Evolutionary conservation across 345 rosid species (phyloP), one percentile per base, ranked within the genome.

Genomic region (Eucalyptus tenuipes): DNA sequence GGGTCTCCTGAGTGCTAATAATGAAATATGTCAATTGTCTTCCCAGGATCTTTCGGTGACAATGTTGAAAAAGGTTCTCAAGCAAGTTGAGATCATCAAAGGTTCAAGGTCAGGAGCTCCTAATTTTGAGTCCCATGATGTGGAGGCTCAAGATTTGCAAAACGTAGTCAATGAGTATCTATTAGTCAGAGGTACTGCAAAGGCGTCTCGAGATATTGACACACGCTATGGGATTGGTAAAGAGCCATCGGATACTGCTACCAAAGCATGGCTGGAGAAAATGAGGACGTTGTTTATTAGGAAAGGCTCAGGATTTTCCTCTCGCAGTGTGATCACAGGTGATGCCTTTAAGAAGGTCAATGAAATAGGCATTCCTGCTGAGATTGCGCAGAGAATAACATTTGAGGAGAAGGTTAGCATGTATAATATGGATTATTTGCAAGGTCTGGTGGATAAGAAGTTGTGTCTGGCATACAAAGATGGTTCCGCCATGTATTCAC

Each of bases 241-340:
- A 90, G 95, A 95, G 81, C 89, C 94, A 13, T 86, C 89, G 85
- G 93, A 87, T 66, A 95, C 98, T 17, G 92, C 99, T 49, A 94
- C 99, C 45, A 98, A 97, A 64, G 98, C 97, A 5, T 98, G 99
- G 99, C 90, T 94, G 40, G 99, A 98, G 88, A 98, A 98, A 88
- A 98, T 98, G 96, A 91, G 93, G 85, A 98, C 97, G 0, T 90
- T 98, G 75, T 98, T 98, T 91, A 97, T 98, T 7, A 95, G 96
- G 53, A 98, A 98, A 91, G 98, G 99, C 47, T 96, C 97, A 50
- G 99, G 99, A 59, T 98, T 97, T 82, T 97, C 99, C 85, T 98
- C 99, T 16, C 97, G 99, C n/a, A 95, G 96, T 90, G 99, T 98
- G 90, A 96, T 98, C 87, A 96, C 99, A 31, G 99, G 99, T 52